Percentiles rank a stretch among this genome's conserved stretches.
Evolutionary conservation across 305 asterid genomes (phyloP).

Genomic region (Striga hermonthica): DNA sequence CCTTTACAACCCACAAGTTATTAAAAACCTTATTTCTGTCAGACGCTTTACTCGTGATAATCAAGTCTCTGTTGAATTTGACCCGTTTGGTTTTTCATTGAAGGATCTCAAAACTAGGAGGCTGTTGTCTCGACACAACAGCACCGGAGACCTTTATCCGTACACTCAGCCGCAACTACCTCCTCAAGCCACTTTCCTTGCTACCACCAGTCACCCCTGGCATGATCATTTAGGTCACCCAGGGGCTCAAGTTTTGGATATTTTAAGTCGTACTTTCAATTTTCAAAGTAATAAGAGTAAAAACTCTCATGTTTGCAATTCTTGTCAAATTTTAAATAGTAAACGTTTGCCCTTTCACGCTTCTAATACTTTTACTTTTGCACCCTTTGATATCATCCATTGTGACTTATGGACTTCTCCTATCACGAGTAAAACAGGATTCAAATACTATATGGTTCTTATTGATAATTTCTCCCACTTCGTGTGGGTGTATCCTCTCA

Average conservation of each 20-base stretch:
- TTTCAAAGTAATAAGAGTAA: neutral
- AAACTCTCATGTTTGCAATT: neutral
- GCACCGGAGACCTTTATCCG: neutral
- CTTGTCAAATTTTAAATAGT: neutral
- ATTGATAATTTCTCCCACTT: neutral
- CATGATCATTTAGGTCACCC: neutral
- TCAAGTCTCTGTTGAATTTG: neutral
- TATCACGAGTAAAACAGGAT: neutral
- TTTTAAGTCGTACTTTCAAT: neutral
- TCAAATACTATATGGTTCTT: neutral
- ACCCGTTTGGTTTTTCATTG: neutral
- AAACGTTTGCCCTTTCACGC: neutral
- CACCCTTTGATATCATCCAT: neutral
- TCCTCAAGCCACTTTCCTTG: neutral
- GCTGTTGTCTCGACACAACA: neutral
- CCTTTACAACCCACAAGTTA: neutral
- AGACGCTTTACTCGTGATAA: neutral
- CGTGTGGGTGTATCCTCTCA: neutral
- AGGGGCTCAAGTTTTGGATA: neutral
- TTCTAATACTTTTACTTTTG: neutral
- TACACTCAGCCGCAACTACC: neutral
- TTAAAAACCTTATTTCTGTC: neutral
- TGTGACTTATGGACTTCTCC: neutral
- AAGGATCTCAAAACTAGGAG: neutral
- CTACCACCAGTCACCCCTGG: neutral